Percentiles rank a stretch among this genome's conserved stretches.
Evolutionary conservation across 148 eudicot genomes (phyloP).

Genomic region (Silene conica): DNA sequence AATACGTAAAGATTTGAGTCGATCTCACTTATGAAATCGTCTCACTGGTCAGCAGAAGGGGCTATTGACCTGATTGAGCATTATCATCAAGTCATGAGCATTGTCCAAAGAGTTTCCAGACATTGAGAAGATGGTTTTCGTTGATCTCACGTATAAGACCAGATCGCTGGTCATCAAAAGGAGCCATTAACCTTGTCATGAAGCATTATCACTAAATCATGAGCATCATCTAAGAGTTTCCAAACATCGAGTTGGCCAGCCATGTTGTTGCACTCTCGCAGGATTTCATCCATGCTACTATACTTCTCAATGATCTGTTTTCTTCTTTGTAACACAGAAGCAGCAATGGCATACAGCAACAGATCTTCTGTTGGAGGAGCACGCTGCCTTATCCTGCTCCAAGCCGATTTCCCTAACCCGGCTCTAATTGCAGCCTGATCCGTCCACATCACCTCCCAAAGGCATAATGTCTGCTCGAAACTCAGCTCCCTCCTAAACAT

Average conservation of each 20-base stretch:
- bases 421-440: slow-evolving; percentile 93
- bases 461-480: slow-evolving; percentile 84
- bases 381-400: slow-evolving; percentile 86
- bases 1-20: background rate
- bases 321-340: slow-evolving; percentile 88
- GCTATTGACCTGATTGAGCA: slow-evolving; percentile 63
- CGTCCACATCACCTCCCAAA: slow-evolving; percentile 99
- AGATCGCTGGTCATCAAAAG: background rate
- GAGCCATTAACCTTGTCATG: slow-evolving; percentile 69
- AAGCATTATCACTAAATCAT: slow-evolving; percentile 76
- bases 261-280: slow-evolving; percentile 91
- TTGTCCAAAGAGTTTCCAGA: background rate
- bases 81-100: background rate
- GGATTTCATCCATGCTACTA: slow-evolving; percentile 92
- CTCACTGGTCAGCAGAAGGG: slow-evolving; percentile 12
- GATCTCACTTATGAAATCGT: background rate
- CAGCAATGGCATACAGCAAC: slow-evolving; percentile 83
- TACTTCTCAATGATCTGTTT: slow-evolving; percentile 85
- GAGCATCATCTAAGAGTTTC: slow-evolving; percentile 93
- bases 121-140: background rate
- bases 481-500: slow-evolving; percentile 82
- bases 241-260: slow-evolving; percentile 94
- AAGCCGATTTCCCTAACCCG: slow-evolving; percentile 81
- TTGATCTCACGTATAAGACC: no score
- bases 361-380: slow-evolving; percentile 97